Evolutionary conservation across 2,329 filamentous ascomycete species (phyloP).

Genomic region (Diaporthe ampelina): DNA sequence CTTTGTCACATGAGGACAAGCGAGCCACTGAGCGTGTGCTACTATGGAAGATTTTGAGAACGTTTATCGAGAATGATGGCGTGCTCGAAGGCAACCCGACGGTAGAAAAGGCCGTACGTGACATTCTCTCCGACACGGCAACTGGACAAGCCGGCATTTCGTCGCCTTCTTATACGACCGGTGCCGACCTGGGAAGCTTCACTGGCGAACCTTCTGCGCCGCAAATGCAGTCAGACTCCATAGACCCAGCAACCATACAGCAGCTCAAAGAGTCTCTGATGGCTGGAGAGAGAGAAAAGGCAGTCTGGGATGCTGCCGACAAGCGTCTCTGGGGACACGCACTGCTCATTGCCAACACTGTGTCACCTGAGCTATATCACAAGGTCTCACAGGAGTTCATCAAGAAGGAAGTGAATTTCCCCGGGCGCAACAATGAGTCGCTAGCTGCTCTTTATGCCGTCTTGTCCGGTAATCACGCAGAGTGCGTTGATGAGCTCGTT

Average conservation of each 20-base stretch:
- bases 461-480: slow-evolving; percentile 92
- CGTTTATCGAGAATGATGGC: slow-evolving; percentile 91
- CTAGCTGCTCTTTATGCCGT: slow-evolving; percentile 94
- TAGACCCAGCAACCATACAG: slow-evolving; percentile 78
- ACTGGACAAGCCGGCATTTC: slow-evolving; percentile 48
- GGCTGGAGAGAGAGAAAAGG: slow-evolving; percentile 87
- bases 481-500: slow-evolving; percentile 95
- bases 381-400: slow-evolving; percentile 97
- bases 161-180: slow-evolving; percentile 44
- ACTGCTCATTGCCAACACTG: slow-evolving; percentile 84
- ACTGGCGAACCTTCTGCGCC: slow-evolving; percentile 45
- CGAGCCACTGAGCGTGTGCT: slow-evolving; percentile 83
- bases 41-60: slow-evolving; percentile 86
- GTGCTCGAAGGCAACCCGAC: slow-evolving; percentile 78
- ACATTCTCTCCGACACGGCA: slow-evolving; percentile 76
- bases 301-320: slow-evolving; percentile 93
- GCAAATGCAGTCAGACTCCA: slow-evolving; percentile 65
- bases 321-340: slow-evolving; percentile 97
- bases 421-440: slow-evolving; percentile 85
- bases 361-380: slow-evolving; percentile 89
- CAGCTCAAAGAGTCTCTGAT: slow-evolving; percentile 81
- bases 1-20: slow-evolving; percentile 73
- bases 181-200: slow-evolving; percentile 42
- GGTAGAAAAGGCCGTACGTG: slow-evolving; percentile 81
- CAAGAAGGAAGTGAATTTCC: slow-evolving; percentile 90